Base-by-base conservation (phyloP, 192 early-diverging fungal species). In the Polychytrium aggregatum region DNA sequence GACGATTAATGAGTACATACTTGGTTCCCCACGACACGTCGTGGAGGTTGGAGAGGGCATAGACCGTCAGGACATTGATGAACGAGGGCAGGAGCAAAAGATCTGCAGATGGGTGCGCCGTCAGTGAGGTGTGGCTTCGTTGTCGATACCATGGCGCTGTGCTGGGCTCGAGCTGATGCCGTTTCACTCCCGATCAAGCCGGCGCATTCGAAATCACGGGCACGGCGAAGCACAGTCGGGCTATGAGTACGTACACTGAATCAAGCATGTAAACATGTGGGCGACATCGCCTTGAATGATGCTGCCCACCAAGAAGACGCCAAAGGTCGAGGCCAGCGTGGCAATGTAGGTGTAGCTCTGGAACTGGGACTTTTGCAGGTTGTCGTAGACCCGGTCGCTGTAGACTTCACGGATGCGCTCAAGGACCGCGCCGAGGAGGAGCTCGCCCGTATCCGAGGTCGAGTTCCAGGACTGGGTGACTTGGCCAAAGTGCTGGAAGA, bases 1-100 rank as follows among this genome's bases (percentile, higher is more conserved):
- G n/a, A n/a, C n/a, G n/a, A n/a, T n/a, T n/a, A 31, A 45, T 44
- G 1, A 44, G 9, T 1, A 44, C 42, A 44, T 34, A 52, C 36
- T 96, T 96, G 29, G 92, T 97, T 35, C 92, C 92, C 92, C 92
- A 97, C 9, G 83, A 83, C 45, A 94, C 85, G 57, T 92, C 90
- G 67, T 90, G 87, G 0, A 85, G 84, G 70, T 92, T 92, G 59
- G 83, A 88, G 16, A 70, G 52, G 8, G 88, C 84, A 41, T 87
- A 90, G 3, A 90, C 83, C 70, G 81, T 86, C 37, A 92, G 69
- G 40, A 92, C 83, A 67, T 92, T 92, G 64, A 89, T 78, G 46
- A 83, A 92, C 30, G 83, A 82, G 11, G 88, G 88, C 48, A 88
- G 62, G 35, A 87, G 48, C 17, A 67, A 30, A 46, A 62, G 27